Base-by-base conservation (phyloP, 176 grass and related monocot species). In the Oryza coarctata region DNA sequence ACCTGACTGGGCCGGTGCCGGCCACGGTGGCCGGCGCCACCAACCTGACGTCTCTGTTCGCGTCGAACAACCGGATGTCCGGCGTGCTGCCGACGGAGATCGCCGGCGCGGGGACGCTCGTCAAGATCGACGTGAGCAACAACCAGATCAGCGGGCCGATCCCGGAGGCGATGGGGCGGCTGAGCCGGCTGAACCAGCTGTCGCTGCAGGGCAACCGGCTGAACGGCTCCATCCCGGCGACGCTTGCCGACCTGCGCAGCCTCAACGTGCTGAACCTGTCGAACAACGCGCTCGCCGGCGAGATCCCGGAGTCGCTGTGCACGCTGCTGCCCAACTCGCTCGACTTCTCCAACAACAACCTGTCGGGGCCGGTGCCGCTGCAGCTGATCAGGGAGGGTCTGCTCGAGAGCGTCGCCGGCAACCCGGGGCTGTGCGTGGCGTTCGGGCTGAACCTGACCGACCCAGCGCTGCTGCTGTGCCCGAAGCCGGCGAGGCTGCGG, bases 261-360 rank as follows among this genome's bases (percentile, higher is more conserved):
- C 89, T 99, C 14, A 99, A 99, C 78, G 96, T 99, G 69, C 89
- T 99, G 15, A 99, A 99, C 87, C 85, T 99, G 63, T 95, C 93
- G 5, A 63, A 87, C 50, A 99, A 99, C 75, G 81, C 84, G 47
- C 84, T 99, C 4, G 88, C 90, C 1, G 96, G 96, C 31, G 44
- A 49, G 66, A 99, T 99, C 33, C 96, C 96, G 17, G 83, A 94
- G 39, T 75, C 80, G 65, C 87, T 99, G 32, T 99, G 96, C 75
- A 30, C 63, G 71, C 77, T 99, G 68, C 89, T 99, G 25, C 96
- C 96, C 1, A 99, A 95, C 18, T 99, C 96, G 18, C 74, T 99
- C 2, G 96, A 95, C 60, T 99, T 99, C 79, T 93, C 96, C 23
- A 68, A 95, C 69, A 99, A 99, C 75, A 90, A 91, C 40, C 87